phyloP scores from a whole-genome alignment of 805 yeast genomes.

The Cyberlindnera saturnus region DNA sequence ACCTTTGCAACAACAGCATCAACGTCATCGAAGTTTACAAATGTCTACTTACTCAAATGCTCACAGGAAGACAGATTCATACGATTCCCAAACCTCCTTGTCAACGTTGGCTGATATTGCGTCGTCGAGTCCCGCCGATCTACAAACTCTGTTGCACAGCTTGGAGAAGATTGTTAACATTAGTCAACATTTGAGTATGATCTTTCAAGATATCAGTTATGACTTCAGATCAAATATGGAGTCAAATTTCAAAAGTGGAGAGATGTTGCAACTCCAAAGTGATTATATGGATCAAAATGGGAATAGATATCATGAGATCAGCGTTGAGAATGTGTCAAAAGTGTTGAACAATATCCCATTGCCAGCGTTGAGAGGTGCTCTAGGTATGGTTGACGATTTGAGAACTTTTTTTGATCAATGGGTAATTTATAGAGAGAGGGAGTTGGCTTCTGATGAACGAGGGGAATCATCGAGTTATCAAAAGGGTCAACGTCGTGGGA shows the following conservation, averaged over 20 bases:
- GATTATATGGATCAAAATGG: not conserved
- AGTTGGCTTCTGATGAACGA: not conserved
- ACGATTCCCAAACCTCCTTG: slow-evolving; percentile 20
- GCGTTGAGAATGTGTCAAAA: not conserved
- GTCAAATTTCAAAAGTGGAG: not conserved
- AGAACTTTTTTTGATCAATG: slow-evolving; percentile 9
- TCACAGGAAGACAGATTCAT: slow-evolving; percentile 13
- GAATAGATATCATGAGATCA: not conserved
- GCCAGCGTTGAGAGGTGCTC: slow-evolving; percentile 2
- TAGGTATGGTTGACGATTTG: slow-evolving; percentile 2
- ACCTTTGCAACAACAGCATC: not conserved
- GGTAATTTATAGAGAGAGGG: slow-evolving; percentile 7
- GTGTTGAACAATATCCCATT: slow-evolving; percentile 5
- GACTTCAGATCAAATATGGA: slow-evolving; percentile 14
- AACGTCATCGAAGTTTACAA: slow-evolving; percentile 11
- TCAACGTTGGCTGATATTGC: slow-evolving; percentile 24
- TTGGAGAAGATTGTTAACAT: slow-evolving; percentile 9
- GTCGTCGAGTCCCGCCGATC: not conserved
- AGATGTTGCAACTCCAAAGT: not conserved
- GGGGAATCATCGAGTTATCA: too few relatives aligned
- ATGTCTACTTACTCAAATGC: slow-evolving; percentile 10
- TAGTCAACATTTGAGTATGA: slow-evolving; percentile 8
- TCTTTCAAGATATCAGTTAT: slow-evolving; percentile 14
- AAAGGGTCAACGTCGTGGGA: not conserved
- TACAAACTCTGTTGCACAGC: slow-evolving; percentile 3